Conservation (phyloP, 2,329 filamentous ascomycete genomes). For the Cladosporium sp. region DNA sequence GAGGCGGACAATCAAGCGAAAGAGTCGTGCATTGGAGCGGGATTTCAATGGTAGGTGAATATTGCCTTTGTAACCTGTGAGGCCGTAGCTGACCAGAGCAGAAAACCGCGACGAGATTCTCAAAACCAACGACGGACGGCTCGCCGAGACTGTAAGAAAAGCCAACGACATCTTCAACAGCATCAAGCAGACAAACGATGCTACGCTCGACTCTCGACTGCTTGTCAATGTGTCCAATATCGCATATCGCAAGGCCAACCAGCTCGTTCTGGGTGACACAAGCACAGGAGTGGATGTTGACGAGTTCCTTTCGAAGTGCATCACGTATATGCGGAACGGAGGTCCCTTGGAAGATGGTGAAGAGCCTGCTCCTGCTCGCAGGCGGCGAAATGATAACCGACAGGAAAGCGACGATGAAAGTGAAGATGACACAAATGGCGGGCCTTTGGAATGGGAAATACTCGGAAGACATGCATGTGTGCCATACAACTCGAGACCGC, state of each 20-base stretch:
- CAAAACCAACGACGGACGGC: conserved; percentile 56
- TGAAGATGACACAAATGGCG: conserved; percentile 66
- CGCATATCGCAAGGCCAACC: conserved; percentile 73
- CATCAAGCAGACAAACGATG: conserved; percentile 81
- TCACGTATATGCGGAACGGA: conserved; percentile 74
- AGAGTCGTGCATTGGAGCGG: conserved; percentile 66
- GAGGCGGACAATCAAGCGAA: conserved; percentile 68
- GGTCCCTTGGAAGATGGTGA: conserved; percentile 56
- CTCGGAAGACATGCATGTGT: conserved; percentile 77
- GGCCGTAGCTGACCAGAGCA: conserved; percentile 35
- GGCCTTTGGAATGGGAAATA: conserved; percentile 82
- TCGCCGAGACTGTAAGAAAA: conserved; percentile 28
- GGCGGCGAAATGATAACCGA: conserved; percentile 19
- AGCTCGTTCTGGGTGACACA: conserved; percentile 70
- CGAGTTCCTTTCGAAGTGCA: conserved; percentile 87
- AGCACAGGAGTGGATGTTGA: conserved; percentile 82
- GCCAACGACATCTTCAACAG: conserved; percentile 62
- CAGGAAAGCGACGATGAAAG: conserved; percentile 53
- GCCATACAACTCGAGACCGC: conserved; percentile 70
- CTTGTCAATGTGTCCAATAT: conserved; percentile 79
- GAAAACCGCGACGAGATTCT: conserved; percentile 74
- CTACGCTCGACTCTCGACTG: conserved; percentile 84
- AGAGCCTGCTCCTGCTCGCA: conserved; percentile 23
- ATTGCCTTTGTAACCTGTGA: not conserved
- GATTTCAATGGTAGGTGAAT: conserved; percentile 56